Evolutionary conservation across 73 alveolate genomes (phyloP).

Genomic region (Paramecium sonneborni): DNA sequence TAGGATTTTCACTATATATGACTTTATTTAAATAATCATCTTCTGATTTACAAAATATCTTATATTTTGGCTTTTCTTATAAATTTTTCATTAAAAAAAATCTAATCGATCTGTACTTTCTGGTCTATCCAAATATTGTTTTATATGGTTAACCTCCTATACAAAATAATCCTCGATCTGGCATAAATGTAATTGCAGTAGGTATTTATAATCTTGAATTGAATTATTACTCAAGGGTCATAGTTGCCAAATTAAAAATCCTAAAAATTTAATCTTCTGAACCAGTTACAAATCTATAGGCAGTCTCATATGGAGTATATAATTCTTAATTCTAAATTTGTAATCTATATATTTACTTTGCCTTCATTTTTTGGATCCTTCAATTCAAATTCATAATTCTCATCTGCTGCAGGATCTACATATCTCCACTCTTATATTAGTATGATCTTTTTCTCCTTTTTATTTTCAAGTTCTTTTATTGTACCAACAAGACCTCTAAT

Average conservation of each 20-base stretch:
- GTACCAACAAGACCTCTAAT: constrained; percentile 39
- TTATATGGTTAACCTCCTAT: constrained; percentile 49
- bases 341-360: neutral
- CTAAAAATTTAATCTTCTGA: constrained; percentile 51
- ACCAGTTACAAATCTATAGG: constrained; percentile 50
- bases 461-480: constrained; percentile 3
- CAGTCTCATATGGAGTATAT: constrained; percentile 35
- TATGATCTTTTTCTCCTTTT: neutral
- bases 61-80: constrained; percentile 52
- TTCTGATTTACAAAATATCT: constrained; percentile 30
- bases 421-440: constrained; percentile 47
- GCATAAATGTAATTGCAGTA: constrained; percentile 46
- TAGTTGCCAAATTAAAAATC: constrained; percentile 43
- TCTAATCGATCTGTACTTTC: constrained; percentile 54
- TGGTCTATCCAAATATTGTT: constrained; percentile 38
- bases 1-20: constrained; percentile 33
- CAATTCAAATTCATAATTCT: constrained; percentile 32
- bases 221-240: neutral
- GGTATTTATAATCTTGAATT: constrained; percentile 41
- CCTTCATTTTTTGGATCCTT: constrained; percentile 30
- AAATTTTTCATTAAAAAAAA: constrained; percentile 34
- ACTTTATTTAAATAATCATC: constrained; percentile 2
- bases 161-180: constrained; percentile 47
- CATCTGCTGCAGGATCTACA: constrained; percentile 34
- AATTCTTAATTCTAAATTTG: neutral